Evolutionary conservation across 208 protist genomes (phyloP).

Genomic region (Perkinsela sp.): DNA sequence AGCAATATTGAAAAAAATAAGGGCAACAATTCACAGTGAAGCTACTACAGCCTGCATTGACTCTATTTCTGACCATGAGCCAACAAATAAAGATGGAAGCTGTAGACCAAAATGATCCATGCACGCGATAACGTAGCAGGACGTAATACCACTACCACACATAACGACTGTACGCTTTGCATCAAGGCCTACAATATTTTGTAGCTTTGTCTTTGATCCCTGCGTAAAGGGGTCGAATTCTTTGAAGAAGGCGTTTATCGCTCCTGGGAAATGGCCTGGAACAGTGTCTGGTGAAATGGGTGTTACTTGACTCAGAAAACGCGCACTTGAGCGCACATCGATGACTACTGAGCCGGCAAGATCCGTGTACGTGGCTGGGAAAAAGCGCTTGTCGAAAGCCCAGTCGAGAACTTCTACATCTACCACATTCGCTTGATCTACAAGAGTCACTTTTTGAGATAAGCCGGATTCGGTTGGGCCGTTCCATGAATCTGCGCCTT

Average conservation of each 20-base stretch:
- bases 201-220: not conserved
- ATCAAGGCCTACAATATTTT: not conserved
- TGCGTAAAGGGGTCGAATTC: not conserved
- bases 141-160: not conserved
- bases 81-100: not conserved
- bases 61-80: conserved; percentile 1
- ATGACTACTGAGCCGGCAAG: not conserved
- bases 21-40: too few relatives aligned
- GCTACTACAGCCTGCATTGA: too few relatives aligned
- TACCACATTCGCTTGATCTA: too few relatives aligned
- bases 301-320: not conserved
- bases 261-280: not conserved
- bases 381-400: not conserved
- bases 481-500: not conserved
- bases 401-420: too few relatives aligned
- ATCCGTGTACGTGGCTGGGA: not conserved
- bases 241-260: not conserved
- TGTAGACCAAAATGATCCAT: not conserved
- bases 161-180: not conserved
- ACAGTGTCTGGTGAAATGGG: not conserved
- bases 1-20: too few relatives aligned
- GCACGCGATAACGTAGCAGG: not conserved
- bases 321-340: not conserved
- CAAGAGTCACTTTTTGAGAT: too few relatives aligned
- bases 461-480: too few relatives aligned